Base-by-base conservation (phyloP, 2,329 filamentous ascomycete genomes). In the Didymella glomerata region DNA sequence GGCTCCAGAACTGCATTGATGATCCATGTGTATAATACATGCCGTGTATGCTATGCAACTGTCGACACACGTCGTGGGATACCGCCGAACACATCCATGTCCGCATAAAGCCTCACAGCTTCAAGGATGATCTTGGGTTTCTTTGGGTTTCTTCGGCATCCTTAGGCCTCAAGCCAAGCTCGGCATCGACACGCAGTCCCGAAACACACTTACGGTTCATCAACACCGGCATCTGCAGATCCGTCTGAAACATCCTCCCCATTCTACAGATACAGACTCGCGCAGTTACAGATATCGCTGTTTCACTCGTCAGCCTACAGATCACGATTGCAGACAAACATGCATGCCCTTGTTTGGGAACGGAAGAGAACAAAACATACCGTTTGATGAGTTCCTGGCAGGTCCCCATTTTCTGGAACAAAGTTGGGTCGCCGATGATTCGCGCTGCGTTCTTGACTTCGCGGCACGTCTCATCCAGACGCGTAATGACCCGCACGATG, bases 381-480 rank as follows among this genome's bases (percentile, higher is more conserved):
- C 95, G 83, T 84, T 97, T 96, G 76, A 99, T 99, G 85, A 97
- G 86, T 83, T 99, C 95, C 84, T 98, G 94, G 67, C 94, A 96
- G 63, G 88, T 88, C 80, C 96, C 90, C 94, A 99, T 99, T 85
- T 99, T 99, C 67, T 89, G 87, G 77, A 96, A 97, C 67, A 99
- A 80, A 55, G 90, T 90, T 3, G 95, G 95, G 75, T 99, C 95
- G 24, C 95, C 95, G 67, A 99, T 93, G 66, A 99, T 92, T 66
- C 95, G 86, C 27, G 95, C 95, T 36, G 95, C 94, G 75, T 97
- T 98, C 84, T 97, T 97, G 55, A 98, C 95, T 79, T 99, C 95
- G 47, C 95, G 85, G 75, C 95, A 99, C 9, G 93, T 97, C 84
- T 99, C 95, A 72, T 99, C 95, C 57, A 99, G 82, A 25, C 95